phyloP scores from a whole-genome alignment of 176 grass and related monocot species.

The maize (Zea mays) region Zm-B73-REFERENCE-NAM-5.0 NC_050101.1:158424001-158424500 shows the following conservation, averaged over 20 bases:
- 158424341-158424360: slow-evolving; percentile 94
- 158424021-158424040: not conserved
- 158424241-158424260: not conserved
- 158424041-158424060: slow-evolving; percentile 4
- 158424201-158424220: not conserved
- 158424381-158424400: not conserved
- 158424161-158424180: slow-evolving; percentile 79
- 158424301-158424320: slow-evolving; percentile 64
- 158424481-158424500: slow-evolving; percentile 97
- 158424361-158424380: slow-evolving; percentile 50
- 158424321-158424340: slow-evolving; percentile 78
- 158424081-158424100: slow-evolving; percentile 94
- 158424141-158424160: slow-evolving; percentile 75
- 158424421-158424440: not conserved
- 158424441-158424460: slow-evolving; percentile 1
- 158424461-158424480: slow-evolving; percentile 50
- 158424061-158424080: slow-evolving; percentile 56
- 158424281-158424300: not conserved
- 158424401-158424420: not conserved
- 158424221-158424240: not conserved
- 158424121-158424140: slow-evolving; percentile 74
- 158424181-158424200: not conserved
- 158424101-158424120: slow-evolving; percentile 67
- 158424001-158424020: not conserved
- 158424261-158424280: not conserved